phyloP scores from a whole-genome alignment of 176 grass and related monocot species.

The Eleusine coracana region DNA sequence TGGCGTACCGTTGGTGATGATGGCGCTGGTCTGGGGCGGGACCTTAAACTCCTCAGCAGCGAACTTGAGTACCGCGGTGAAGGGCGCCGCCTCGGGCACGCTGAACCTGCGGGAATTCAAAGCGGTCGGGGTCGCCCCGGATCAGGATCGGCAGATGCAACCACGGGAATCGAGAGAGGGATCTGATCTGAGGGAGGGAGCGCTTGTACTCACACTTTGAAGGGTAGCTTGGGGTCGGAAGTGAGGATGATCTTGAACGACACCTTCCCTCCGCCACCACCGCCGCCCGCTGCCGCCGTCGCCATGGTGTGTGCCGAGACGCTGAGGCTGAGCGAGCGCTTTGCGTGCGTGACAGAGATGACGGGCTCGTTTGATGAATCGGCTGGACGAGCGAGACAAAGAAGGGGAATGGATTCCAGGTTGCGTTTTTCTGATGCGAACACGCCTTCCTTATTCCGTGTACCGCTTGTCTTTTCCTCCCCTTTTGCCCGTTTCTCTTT shows the following conservation, averaged over 20 bases:
- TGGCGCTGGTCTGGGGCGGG: conserved; percentile 97
- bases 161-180: conserved; percentile 23
- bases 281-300: conserved; percentile 14
- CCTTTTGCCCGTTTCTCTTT: neutral
- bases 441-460: neutral
- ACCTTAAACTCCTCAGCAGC: conserved; percentile 99
- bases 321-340: neutral
- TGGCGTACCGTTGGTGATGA: conserved; percentile 88
- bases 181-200: conserved; percentile 28
- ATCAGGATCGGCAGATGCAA: conserved; percentile 23
- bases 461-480: neutral
- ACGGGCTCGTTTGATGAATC: neutral
- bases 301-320: conserved; percentile 22
- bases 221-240: conserved; percentile 99
- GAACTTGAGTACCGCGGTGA: conserved; percentile 96
- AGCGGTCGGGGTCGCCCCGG: neutral
- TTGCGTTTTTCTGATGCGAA: conserved; percentile 22
- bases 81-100: conserved; percentile 95
- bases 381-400: no score
- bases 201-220: conserved; percentile 77
- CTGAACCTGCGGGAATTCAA: conserved; percentile 72
- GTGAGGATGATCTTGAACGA: conserved; percentile 96
- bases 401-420: no score
- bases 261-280: conserved; percentile 78
- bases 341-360: neutral